phyloP scores from a whole-genome alignment of 1,284 basidiomycete species.

The Ceraceosorus guamensis region DNA sequence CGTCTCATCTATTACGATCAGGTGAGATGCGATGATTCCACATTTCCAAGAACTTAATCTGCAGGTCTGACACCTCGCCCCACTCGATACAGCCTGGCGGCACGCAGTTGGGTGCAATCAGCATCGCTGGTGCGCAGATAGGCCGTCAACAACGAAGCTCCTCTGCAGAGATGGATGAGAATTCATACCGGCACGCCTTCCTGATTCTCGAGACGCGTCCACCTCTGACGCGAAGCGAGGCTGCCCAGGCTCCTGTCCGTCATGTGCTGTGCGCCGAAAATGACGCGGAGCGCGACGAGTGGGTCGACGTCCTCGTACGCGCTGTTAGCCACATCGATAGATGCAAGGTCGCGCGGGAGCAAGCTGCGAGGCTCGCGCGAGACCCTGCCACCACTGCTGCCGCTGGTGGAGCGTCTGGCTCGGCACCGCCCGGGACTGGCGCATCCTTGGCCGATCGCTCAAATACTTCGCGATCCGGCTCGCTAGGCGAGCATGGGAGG shows the following conservation, averaged over 20 bases:
- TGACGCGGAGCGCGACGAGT: constrained; percentile 81
- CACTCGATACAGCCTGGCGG: constrained; percentile 56
- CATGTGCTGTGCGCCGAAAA: constrained; percentile 95
- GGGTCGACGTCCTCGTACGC: constrained; percentile 77
- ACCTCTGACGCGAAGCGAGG: not conserved
- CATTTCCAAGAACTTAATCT: not conserved
- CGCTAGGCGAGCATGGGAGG: no score
- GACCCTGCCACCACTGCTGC: no score
- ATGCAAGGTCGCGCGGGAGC: no score
- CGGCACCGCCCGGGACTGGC: no score
- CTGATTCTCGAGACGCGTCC: constrained; percentile 82
- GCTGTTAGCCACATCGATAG: constrained; percentile 28
- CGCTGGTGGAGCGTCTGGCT: no score
- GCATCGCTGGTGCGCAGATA: constrained; percentile 79
- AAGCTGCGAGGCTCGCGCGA: no score
- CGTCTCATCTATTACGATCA: constrained; percentile 87
- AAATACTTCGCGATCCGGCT: no score
- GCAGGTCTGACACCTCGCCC: not conserved
- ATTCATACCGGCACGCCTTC: constrained; percentile 92
- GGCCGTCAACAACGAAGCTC: constrained; percentile 57
- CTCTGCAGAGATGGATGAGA: constrained; percentile 61
- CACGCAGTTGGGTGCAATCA: constrained; percentile 76
- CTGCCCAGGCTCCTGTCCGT: constrained; percentile 59
- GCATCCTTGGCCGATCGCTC: no score
- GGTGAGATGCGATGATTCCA: constrained; percentile 53